Percentiles rank a stretch among this genome's conserved stretches.
Evolutionary conservation across 108 stramenopile genomes (phyloP).

Genomic region (Chaetoceros tenuissimus): DNA sequence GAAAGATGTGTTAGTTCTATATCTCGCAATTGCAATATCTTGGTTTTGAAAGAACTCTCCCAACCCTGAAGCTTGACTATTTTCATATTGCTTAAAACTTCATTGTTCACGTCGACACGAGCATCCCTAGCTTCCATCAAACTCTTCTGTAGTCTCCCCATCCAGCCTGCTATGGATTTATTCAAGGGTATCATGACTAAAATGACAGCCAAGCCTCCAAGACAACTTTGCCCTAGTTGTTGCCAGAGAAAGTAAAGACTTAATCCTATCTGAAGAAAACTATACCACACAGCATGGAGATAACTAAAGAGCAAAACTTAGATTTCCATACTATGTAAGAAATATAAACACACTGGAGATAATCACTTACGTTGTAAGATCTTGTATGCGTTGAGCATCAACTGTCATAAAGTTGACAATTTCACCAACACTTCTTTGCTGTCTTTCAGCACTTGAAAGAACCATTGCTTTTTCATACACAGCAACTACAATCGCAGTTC

Average conservation of each 20-base stretch:
- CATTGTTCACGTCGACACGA: constrained; percentile 79
- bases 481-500: constrained; percentile 69
- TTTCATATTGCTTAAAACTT: constrained; percentile 82
- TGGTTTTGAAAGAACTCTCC: constrained; percentile 66
- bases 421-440: constrained; percentile 54
- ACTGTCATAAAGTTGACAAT: constrained; percentile 90
- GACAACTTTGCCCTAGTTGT: constrained; percentile 60
- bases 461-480: constrained; percentile 84
- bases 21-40: constrained; percentile 48
- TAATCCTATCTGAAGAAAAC: constrained; percentile 70
- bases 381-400: constrained; percentile 86
- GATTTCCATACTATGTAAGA: background rate
- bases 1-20: constrained; percentile 55
- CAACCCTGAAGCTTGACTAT: constrained; percentile 93
- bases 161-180: constrained; percentile 43
- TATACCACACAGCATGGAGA: constrained; percentile 77
- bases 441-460: constrained; percentile 52
- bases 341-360: background rate
- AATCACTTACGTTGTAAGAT: constrained; percentile 7
- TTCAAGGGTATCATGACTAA: constrained; percentile 79
- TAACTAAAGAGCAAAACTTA: constrained; percentile 25
- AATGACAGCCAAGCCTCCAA: constrained; percentile 86
- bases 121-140: constrained; percentile 81
- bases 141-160: constrained; percentile 61
- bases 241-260: constrained; percentile 76